phyloP scores from a whole-genome alignment of 345 rosid species.

The Gossypium thurberi region DNA sequence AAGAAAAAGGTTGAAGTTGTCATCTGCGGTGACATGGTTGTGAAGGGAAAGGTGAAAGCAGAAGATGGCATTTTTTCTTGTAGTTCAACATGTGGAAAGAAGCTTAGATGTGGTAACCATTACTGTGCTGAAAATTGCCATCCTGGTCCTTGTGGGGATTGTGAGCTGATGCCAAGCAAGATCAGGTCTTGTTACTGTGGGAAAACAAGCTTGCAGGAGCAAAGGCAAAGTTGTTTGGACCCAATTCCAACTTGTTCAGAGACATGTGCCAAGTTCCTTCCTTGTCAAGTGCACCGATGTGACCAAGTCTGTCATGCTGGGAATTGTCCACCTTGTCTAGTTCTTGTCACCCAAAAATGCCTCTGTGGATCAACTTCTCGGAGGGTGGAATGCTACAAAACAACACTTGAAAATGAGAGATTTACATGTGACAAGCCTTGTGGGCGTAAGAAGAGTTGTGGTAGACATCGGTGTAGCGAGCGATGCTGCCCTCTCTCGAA shows the following conservation, averaged over 20 bases:
- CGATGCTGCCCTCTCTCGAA: slow-evolving; percentile 86
- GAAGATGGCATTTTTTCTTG: slow-evolving; percentile 81
- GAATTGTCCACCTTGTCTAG: slow-evolving; percentile 70
- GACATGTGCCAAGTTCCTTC: slow-evolving; percentile 62
- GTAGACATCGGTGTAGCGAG: slow-evolving; percentile 90
- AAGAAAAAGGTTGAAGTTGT: slow-evolving; percentile 65
- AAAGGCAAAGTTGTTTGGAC: slow-evolving; percentile 76
- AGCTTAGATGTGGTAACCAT: slow-evolving; percentile 70
- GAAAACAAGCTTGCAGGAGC: slow-evolving; percentile 58
- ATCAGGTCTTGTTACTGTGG: slow-evolving; percentile 79
- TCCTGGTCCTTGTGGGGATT: slow-evolving; percentile 80
- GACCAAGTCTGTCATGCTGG: slow-evolving; percentile 74
- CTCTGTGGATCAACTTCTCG: slow-evolving; percentile 69
- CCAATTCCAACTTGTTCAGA: slow-evolving; percentile 69
- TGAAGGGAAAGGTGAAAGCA: slow-evolving; percentile 67
- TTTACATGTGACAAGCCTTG: slow-evolving; percentile 78
- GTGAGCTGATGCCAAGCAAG: slow-evolving; percentile 58
- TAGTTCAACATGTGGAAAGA: slow-evolving; percentile 50
- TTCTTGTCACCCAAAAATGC: slow-evolving; percentile 66
- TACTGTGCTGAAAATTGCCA: slow-evolving; percentile 62
- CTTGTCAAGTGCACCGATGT: slow-evolving; percentile 65
- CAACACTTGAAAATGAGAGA: slow-evolving; percentile 40
- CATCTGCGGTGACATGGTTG: slow-evolving; percentile 70
- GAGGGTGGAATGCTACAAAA: slow-evolving; percentile 65
- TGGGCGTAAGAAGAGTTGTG: slow-evolving; percentile 78